Evolutionary conservation across 345 rosid genomes (phyloP), one percentile per base, ranked within the genome.

Genomic region (Leavenworthia alabamica): DNA sequence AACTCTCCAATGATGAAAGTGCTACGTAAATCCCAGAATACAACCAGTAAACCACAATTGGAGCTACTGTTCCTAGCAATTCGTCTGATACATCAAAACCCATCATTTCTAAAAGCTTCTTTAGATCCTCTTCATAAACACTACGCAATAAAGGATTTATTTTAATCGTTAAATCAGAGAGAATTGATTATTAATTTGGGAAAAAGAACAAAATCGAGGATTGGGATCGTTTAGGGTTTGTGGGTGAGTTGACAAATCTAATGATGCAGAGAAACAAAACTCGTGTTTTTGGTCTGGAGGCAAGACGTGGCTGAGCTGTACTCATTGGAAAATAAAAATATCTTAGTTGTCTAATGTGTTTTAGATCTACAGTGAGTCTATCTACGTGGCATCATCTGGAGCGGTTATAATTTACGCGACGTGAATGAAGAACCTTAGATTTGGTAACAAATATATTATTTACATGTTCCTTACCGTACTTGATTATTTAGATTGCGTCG

Each of bases 21-120:
- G 67, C 20, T 4, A 81, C 68, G 43, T 92, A 89, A 1, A 86
- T 23, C 46, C 98, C 96, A 2, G 95, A 85, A 63, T 92, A 92
- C 9, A 78, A 65, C 96, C 98, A 92, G 46, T 92, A 89, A 0
- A 89, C 83, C 55, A 82, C 3, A 28, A 92, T 82, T 26, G 98
- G 98, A 13, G 67, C 78, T 43, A 92, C 76, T 56, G 89, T 89
- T 13, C 95, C 87, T 58, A 92, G 45, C 73, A 85, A 17, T 43
- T 92, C 96, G 66, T 92, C 92, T 3, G 96, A 85, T n/a, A 81
- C 67, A 63, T 67, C 69, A 61, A 81, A 81, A 64, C 67, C 89
- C 94, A 84, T 82, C 31, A 31, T 37, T 31, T 58, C 32, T 16
- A 17, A 33, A 33, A 3, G 65, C 36, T 67, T 48, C 60, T 67